phyloP scores from a whole-genome alignment of 106 monocot species.

The Ottelia alismoides region DNA sequence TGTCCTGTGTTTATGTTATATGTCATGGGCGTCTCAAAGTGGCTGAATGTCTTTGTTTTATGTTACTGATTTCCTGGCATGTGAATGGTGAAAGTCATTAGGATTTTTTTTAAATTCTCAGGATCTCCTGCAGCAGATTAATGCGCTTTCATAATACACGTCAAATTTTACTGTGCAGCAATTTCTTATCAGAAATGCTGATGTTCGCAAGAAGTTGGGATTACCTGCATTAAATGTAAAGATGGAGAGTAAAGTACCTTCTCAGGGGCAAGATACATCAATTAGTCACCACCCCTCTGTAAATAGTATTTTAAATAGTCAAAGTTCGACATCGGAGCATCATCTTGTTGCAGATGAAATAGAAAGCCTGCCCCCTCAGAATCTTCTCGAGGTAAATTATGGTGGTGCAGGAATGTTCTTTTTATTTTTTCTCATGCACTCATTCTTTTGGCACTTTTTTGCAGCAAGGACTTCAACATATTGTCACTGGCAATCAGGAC shows the following conservation, averaged over 20 bases:
- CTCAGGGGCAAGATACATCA: not conserved
- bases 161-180: conserved; percentile 35
- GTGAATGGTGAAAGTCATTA: too few relatives aligned
- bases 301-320: conserved; percentile 4
- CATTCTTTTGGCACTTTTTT: too few relatives aligned
- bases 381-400: conserved; percentile 76
- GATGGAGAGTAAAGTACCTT: conserved; percentile 6
- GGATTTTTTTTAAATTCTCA: too few relatives aligned
- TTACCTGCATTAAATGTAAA: conserved; percentile 30
- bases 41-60: too few relatives aligned
- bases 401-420: too few relatives aligned
- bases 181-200: conserved; percentile 46
- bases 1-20: too few relatives aligned
- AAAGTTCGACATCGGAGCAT: conserved; percentile 7
- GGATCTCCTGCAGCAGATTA: too few relatives aligned
- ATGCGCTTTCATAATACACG: too few relatives aligned
- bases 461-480: conserved; percentile 46
- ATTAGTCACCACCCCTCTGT: not conserved
- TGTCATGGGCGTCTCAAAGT: too few relatives aligned
- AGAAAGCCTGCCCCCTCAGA: conserved; percentile 34
- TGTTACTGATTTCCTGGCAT: too few relatives aligned
- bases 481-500: conserved; percentile 35
- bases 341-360: conserved; percentile 8
- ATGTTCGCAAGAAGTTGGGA: conserved; percentile 42
- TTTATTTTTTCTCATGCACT: too few relatives aligned